phyloP scores from a whole-genome alignment of 169 alveolate species.

The Plasmodium knowlesi region DNA sequence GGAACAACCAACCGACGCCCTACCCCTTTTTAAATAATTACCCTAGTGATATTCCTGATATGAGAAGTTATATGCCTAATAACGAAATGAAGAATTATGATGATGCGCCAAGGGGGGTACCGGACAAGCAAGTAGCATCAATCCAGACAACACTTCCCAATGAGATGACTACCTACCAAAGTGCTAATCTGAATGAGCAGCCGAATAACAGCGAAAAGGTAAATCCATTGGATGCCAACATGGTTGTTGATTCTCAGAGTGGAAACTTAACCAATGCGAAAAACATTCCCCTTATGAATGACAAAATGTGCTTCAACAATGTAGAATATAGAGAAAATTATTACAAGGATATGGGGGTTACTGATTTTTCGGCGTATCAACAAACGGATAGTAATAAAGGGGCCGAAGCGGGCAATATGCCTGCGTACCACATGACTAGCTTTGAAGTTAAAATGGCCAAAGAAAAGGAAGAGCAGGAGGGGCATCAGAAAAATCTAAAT shows the following conservation, averaged over 20 bases:
- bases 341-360: background rate
- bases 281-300: background rate
- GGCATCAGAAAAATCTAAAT: too few species aligned
- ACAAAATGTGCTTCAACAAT: background rate
- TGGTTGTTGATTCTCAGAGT: background rate
- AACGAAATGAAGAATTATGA: constrained; percentile 11
- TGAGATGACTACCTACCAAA: background rate
- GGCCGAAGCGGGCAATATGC: background rate
- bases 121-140: background rate
- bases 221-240: background rate
- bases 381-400: background rate
- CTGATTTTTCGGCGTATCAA: background rate
- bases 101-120: background rate
- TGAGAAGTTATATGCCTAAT: background rate
- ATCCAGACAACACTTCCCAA: background rate
- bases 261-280: background rate
- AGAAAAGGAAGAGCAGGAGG: too few species aligned
- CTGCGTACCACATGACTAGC: background rate
- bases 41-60: background rate
- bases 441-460: constrained; percentile 24
- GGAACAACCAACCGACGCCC: background rate
- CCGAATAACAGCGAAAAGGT: background rate
- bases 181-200: background rate
- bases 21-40: constrained; percentile 5
- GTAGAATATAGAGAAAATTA: background rate